Percentiles rank a stretch among this genome's conserved stretches.
Conservation (phyloP, 495 filamentous ascomycete genomes). For the Daldinia concentrica region DNA sequence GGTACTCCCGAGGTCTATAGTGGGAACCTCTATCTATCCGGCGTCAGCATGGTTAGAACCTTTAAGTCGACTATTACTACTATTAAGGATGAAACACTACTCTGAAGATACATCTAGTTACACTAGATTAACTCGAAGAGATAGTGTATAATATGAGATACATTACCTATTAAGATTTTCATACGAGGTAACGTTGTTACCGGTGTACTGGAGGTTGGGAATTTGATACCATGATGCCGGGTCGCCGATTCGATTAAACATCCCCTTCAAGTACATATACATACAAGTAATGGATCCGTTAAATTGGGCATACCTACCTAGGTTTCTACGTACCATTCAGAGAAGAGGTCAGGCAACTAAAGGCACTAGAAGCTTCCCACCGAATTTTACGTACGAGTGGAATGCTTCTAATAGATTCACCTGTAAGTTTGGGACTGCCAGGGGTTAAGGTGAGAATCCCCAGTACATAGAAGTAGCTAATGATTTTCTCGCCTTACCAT, state of each 20-base stretch:
- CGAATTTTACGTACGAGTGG: background rate
- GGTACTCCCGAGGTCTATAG: slow-evolving; percentile 2
- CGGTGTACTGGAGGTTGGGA: slow-evolving; percentile 12
- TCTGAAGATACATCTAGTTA: background rate
- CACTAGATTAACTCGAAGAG: background rate
- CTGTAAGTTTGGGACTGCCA: slow-evolving; percentile 14
- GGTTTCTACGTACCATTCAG: background rate
- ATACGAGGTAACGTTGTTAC: slow-evolving; percentile 11
- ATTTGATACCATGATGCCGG: slow-evolving; percentile 22
- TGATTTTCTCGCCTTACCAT: slow-evolving; percentile 26
- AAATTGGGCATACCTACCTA: no score
- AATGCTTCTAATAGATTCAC: background rate
- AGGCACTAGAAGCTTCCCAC: background rate
- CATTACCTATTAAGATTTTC: slow-evolving; percentile 8
- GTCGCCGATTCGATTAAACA: slow-evolving; percentile 11
- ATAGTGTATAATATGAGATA: background rate
- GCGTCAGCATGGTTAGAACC: background rate
- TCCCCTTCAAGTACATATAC: slow-evolving; percentile 3
- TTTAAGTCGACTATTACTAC: background rate
- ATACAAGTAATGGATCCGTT: background rate
- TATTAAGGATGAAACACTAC: background rate
- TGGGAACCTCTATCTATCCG: slow-evolving; percentile 1
- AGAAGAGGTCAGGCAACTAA: background rate
- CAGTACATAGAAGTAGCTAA: background rate
- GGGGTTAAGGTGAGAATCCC: slow-evolving; percentile 4